Percentiles rank a stretch among this genome's conserved stretches.
Evolutionary conservation across 2,329 filamentous ascomycete species (phyloP).

Genomic region (Leptoxyphium fumago): DNA sequence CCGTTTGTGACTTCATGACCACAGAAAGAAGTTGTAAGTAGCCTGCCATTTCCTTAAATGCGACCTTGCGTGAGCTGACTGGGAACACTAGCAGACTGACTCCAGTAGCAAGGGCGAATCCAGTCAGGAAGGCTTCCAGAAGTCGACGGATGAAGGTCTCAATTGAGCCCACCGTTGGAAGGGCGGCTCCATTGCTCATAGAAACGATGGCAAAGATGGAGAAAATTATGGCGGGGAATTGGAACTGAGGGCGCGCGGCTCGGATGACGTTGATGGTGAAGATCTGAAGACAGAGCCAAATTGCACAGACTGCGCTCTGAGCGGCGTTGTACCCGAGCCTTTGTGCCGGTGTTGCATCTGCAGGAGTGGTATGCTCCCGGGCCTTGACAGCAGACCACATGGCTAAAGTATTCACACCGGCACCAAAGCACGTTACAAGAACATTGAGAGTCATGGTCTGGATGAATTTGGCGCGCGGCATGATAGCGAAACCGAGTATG

Average conservation of each 20-base stretch:
- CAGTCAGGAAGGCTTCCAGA: constrained; percentile 49
- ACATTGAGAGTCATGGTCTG: constrained; percentile 51
- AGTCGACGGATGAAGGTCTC: constrained; percentile 40
- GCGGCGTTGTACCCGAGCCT: constrained; percentile 49
- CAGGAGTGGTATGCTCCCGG: constrained; percentile 39
- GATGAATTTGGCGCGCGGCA: constrained; percentile 57
- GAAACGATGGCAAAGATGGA: constrained; percentile 52
- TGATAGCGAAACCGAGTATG: constrained; percentile 48
- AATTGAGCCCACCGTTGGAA: constrained; percentile 40
- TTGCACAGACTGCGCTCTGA: constrained; percentile 50
- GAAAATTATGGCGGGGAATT: constrained; percentile 54
- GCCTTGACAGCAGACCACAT: constrained; percentile 53
- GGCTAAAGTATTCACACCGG: constrained; percentile 44
- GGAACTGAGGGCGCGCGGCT: constrained; percentile 51
- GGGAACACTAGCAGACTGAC: constrained; percentile 54
- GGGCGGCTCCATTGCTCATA: constrained; percentile 46
- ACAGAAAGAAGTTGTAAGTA: constrained; percentile 42
- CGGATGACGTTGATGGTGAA: constrained; percentile 53
- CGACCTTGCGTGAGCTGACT: constrained; percentile 47
- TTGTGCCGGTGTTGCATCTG: constrained; percentile 7
- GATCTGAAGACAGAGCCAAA: constrained; percentile 59
- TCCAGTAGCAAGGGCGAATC: constrained; percentile 47
- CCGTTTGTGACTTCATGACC: constrained; percentile 44
- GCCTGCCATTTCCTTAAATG: constrained; percentile 47
- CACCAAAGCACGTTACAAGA: constrained; percentile 40